Evolutionary conservation across 2,329 filamentous ascomycete species (phyloP).

Genomic region (Colletotrichum chrysophilum): DNA sequence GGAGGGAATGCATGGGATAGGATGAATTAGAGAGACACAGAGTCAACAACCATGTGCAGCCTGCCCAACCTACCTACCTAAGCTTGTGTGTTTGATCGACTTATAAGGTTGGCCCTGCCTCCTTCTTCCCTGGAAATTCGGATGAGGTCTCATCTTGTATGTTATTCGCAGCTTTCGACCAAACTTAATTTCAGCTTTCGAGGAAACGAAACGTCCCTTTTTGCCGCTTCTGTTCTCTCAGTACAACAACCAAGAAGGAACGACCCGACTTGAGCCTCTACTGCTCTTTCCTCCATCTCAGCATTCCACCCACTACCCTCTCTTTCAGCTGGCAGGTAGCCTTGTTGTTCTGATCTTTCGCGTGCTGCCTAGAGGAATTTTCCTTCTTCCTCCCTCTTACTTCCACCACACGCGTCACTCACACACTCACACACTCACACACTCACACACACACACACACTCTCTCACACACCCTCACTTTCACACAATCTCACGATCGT

Average conservation of each 20-base stretch:
- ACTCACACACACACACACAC: not conserved
- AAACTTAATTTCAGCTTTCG: not conserved
- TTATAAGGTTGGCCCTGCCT: slow-evolving; percentile 20
- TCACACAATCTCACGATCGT: not conserved
- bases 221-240: not conserved
- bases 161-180: not conserved
- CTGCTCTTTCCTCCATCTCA: not conserved
- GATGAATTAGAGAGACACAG: not conserved
- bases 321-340: not conserved
- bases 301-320: not conserved
- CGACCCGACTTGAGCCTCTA: not conserved
- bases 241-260: not conserved
- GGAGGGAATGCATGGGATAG: not conserved
- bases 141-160: not conserved
- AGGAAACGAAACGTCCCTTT: not conserved
- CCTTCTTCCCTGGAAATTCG: not conserved
- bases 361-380: not conserved
- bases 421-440: not conserved
- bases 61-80: not conserved
- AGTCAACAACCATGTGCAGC: slow-evolving; percentile 2
- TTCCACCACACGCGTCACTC: not conserved
- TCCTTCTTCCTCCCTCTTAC: not conserved
- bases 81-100: not conserved
- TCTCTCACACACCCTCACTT: not conserved
- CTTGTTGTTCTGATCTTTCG: not conserved